Evolutionary conservation across 2,329 filamentous ascomycete species (phyloP), one percentile per base, ranked within the genome.

Genomic region (Fusarium protoensiforme): DNA sequence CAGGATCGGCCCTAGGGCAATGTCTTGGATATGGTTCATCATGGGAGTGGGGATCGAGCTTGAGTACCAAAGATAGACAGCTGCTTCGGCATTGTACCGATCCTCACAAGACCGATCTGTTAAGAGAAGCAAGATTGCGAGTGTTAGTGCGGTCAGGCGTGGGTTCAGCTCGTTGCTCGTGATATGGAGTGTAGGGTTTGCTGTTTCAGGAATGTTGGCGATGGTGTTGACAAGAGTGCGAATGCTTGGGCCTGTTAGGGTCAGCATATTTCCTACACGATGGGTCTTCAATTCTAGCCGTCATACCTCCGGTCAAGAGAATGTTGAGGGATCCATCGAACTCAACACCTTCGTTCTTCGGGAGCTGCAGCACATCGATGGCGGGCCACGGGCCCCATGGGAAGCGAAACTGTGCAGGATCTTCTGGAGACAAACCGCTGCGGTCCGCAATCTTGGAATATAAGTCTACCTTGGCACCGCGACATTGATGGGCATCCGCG

Each of bases 11-110:
- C 39, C n/a, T 10, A 38, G 18, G 7, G 63, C 74, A 2, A 75
- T 60, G 8, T n/a, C 4, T 9, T 68, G 39, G 27, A 77, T 67
- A 59, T 76, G 68, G 5, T 46, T 16, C 36, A 57, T 51, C 24
- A 72, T 13, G 10, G 27, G 16, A 2, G 8, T n/a, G 18, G 78
- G 61, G 38, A 78, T 57, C 48, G 61, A 69, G 13, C 63, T 38
- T 11, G 78, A 79, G 61, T 80, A 80, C 77, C 75, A 79, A 14
- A 79, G 24, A 53, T 80, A 76, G 4, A 76, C 67, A 14, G 68
- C 59, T 2, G 72, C 63, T 24, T 80, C 78, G 1, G 78, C 77
- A 51, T 76, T 77, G 7, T 64, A 7, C 0, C 59, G 14, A 6
- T 71, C 64, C 18, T 78, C 64, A 33, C 58, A 29, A 2, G 35